Evolutionary conservation across 208 protist genomes (phyloP), one percentile per base, ranked within the genome.

Genomic region (Crithidia expoeki): DNA sequence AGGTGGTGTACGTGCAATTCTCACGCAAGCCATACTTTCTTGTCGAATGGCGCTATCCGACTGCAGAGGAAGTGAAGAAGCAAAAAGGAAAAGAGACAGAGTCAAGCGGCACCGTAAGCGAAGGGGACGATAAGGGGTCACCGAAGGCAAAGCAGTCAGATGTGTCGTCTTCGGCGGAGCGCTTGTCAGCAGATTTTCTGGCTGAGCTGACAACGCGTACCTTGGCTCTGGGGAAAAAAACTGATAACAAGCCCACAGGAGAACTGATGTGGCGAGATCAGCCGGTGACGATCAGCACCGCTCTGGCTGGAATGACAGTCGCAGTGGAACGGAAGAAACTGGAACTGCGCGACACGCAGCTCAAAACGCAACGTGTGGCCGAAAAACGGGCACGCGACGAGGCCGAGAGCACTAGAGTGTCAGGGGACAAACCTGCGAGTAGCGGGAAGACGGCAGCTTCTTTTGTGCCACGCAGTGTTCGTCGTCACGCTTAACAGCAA

Each of bases 21-120:
- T 96, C 91, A 27, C 57, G 84, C 16, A 90, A 86, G 55, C 91
- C 91, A 17, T 96, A 88, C 65, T 96, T 94, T 65, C 77, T 96
- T 58, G 55, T 96, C 21, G 88, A 96, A 70, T 94, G 74, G 63
- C 79, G 86, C 42, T 80, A 83, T 52, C 86, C 83, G 1, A 83
- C 79, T 3, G 12, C 27, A 6, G 72, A 84, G 32, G 80, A 92
- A 36, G 33, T 63, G 49, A 51, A 69, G n/a, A 72, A 62, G 34
- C 67, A 74, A 36, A 67, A 80, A 16, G 52, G 49, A 1, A 34
- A 27, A 10, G 27, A 23, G 32, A 57, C 61, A 16, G 62, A 66
- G 53, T 23, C 16, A 17, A 12, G 14, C n/a, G 16, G 52, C 67
- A 6, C 40, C 1, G 12, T 16, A 66, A 73, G 21, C 27, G n/a